phyloP scores from a whole-genome alignment of 495 filamentous ascomycete species.

The Cercophora scortea region DNA sequence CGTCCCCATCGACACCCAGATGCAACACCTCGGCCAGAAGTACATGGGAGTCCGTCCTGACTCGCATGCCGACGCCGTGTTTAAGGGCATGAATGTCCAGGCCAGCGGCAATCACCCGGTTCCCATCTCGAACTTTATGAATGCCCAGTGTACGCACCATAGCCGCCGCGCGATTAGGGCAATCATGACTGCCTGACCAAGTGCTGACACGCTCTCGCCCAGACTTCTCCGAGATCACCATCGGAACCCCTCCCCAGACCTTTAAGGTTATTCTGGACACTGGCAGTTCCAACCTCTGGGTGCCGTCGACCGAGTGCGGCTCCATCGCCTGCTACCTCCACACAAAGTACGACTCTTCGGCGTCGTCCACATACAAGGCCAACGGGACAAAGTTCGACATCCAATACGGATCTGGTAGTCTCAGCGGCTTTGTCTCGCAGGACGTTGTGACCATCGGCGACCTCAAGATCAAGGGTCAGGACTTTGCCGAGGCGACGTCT shows the following conservation, averaged over 20 bases:
- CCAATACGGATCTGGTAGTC: constrained; percentile 87
- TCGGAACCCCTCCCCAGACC: constrained; percentile 84
- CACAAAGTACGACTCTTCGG: constrained; percentile 86
- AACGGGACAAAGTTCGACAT: constrained; percentile 93
- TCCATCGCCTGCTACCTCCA: constrained; percentile 99
- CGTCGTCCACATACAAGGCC: constrained; percentile 85
- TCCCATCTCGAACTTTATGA: constrained; percentile 93
- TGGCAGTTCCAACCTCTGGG: constrained; percentile 98
- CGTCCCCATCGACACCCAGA: constrained; percentile 73
- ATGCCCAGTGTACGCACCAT: constrained; percentile 81
- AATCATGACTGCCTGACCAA: neutral
- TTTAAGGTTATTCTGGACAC: constrained; percentile 99
- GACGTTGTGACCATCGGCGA: constrained; percentile 85
- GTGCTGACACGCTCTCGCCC: neutral
- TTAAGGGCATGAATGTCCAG: constrained; percentile 65
- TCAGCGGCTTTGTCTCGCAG: constrained; percentile 89
- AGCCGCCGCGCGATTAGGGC: neutral
- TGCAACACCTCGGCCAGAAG: constrained; percentile 76
- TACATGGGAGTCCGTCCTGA: constrained; percentile 83
- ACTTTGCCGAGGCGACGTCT: constrained; percentile 89
- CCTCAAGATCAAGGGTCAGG: constrained; percentile 73
- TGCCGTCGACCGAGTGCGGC: constrained; percentile 80
- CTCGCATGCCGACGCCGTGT: constrained; percentile 62
- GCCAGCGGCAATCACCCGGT: constrained; percentile 67
- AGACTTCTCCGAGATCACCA: constrained; percentile 96